Evolutionary conservation across 768 basidiomycete species (phyloP).

Genomic region (Omphalotus guepiniiformis): DNA sequence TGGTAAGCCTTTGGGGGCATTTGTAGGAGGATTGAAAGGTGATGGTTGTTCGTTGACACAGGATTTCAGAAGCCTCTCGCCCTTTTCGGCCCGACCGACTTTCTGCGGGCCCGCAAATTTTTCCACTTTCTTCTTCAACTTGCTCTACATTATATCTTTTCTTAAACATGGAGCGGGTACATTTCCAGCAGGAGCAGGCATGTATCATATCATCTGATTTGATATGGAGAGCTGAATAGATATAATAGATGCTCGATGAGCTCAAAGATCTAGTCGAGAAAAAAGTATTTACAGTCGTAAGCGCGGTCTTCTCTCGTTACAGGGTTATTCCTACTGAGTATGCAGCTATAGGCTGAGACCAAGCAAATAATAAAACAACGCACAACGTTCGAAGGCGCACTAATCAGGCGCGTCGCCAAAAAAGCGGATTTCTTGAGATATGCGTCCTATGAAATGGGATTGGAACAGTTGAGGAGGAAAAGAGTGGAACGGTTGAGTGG

Average conservation of each 20-base stretch:
- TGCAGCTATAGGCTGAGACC: slow-evolving; percentile 57
- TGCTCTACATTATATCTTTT: not conserved
- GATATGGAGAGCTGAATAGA: not conserved
- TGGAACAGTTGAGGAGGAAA: slow-evolving; percentile 78
- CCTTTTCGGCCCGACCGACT: not conserved
- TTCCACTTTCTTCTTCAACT: slow-evolving; percentile 13
- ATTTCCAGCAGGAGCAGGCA: slow-evolving; percentile 91
- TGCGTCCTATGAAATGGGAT: slow-evolving; percentile 85
- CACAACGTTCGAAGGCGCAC: slow-evolving; percentile 76
- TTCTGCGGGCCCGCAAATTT: not conserved
- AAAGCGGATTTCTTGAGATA: slow-evolving; percentile 90
- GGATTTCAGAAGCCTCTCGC: not conserved
- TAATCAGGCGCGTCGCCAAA: slow-evolving; percentile 79
- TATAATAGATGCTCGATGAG: slow-evolving; percentile 84
- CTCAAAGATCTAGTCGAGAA: slow-evolving; percentile 89
- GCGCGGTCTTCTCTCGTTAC: slow-evolving; percentile 16
- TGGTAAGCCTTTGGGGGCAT: slow-evolving; percentile 44
- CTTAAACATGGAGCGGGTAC: slow-evolving; percentile 83
- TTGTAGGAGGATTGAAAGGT: slow-evolving; percentile 14
- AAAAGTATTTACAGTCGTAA: slow-evolving; percentile 75
- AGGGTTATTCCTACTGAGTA: not conserved
- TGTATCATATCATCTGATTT: slow-evolving; percentile 9
- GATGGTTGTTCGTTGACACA: slow-evolving; percentile 25
- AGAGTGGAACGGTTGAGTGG: slow-evolving; percentile 68
- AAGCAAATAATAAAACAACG: slow-evolving; percentile 83